phyloP scores from a whole-genome alignment of 495 filamentous ascomycete species.

The Penicillium paradoxum region DNA sequence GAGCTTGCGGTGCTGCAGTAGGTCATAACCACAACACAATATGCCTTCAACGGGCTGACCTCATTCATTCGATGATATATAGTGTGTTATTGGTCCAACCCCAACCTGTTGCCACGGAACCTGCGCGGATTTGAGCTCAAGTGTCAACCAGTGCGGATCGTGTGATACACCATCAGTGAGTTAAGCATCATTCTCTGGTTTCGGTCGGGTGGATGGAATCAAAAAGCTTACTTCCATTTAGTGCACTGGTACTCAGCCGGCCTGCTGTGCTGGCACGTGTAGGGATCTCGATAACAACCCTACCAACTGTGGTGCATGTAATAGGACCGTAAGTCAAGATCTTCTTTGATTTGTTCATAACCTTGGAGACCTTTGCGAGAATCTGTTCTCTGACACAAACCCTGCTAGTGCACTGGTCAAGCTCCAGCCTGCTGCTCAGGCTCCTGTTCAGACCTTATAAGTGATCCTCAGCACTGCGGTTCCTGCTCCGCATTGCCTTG shows the following conservation, averaged over 20 bases:
- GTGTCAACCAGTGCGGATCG: constrained; percentile 9
- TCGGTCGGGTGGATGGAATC: too few species aligned
- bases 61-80: background rate
- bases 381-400: background rate
- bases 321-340: constrained; percentile 3
- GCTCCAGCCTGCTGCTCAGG: constrained; percentile 15
- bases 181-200: too few species aligned
- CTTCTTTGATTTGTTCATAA: background rate
- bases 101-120: constrained; percentile 19
- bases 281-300: constrained; percentile 8
- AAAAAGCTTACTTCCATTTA: background rate
- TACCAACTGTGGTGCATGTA: constrained; percentile 11
- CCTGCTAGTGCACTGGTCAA: background rate
- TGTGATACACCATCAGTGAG: constrained; percentile 11
- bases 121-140: constrained; percentile 11
- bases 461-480: constrained; percentile 8
- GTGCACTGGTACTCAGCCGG: constrained; percentile 12
- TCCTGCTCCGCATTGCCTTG: constrained; percentile 9
- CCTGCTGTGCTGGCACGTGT: constrained; percentile 14
- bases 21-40: background rate
- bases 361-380: background rate
- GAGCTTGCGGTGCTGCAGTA: constrained; percentile 13
- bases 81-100: constrained; percentile 11
- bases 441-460: constrained; percentile 4
- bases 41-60: background rate